Percentiles rank a stretch among this genome's conserved stretches.
phyloP scores from a whole-genome alignment of 2,329 filamentous ascomycete genomes.

The Trichophyton verrucosum region DNA sequence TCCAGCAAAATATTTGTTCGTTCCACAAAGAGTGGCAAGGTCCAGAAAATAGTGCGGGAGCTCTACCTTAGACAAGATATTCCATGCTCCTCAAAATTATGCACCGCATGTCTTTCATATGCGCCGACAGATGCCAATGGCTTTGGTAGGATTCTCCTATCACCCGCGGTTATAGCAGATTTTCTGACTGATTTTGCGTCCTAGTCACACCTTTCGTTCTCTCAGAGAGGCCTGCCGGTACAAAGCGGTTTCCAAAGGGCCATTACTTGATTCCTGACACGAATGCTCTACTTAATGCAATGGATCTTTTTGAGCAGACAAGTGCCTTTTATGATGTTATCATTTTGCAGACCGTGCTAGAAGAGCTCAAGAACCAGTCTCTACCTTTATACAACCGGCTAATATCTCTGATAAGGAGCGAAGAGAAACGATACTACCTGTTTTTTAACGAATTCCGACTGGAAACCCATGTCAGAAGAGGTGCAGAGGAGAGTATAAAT shows the following conservation, averaged over 20 bases:
- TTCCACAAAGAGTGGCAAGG: conserved; percentile 89
- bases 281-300: conserved; percentile 85
- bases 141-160: conserved; percentile 44
- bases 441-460: conserved; percentile 98
- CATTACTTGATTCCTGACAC: conserved; percentile 95
- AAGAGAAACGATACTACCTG: conserved; percentile 94
- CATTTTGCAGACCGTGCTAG: conserved; percentile 86
- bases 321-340: conserved; percentile 94
- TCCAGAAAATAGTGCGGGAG: conserved; percentile 96
- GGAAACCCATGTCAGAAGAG: conserved; percentile 73
- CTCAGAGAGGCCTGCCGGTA: conserved; percentile 75
- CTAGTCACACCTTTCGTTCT: conserved; percentile 72
- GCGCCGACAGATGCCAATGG: conserved; percentile 71
- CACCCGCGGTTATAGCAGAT: not conserved
- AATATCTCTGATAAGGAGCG: conserved; percentile 79
- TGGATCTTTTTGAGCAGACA: conserved; percentile 92
- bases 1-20: conserved; percentile 93
- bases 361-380: conserved; percentile 89
- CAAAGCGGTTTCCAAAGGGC: conserved; percentile 67
- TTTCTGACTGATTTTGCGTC: not conserved
- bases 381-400: conserved; percentile 90
- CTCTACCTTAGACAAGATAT: conserved; percentile 94
- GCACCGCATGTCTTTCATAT: conserved; percentile 57
- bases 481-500: conserved; percentile 75
- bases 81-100: conserved; percentile 87